A percentile compares a stretch with the other conserved stretches of the same genome.
phyloP scores from a whole-genome alignment of 2,329 filamentous ascomycete genomes.

The Mariannaea elegans region DNA sequence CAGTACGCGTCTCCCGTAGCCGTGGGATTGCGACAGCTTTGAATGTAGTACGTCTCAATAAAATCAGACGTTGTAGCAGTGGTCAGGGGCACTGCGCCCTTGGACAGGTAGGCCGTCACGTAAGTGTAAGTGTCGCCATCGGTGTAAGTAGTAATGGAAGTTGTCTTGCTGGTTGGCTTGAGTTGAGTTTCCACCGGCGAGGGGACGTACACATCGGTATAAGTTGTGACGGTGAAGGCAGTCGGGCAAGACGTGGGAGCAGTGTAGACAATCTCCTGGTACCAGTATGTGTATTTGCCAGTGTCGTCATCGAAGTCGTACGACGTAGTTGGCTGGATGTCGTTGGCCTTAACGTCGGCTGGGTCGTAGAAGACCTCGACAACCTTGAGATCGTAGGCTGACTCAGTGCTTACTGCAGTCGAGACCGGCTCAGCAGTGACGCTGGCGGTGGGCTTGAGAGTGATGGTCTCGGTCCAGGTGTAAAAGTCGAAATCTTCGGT shows the following conservation, averaged over 20 bases:
- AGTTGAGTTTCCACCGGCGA: conserved; percentile 17
- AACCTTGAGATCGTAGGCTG: conserved; percentile 25
- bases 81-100: conserved; percentile 18
- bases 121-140: conserved; percentile 19
- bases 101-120: conserved; percentile 26
- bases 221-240: conserved; percentile 37
- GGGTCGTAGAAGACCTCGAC: conserved; percentile 25
- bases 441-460: conserved; percentile 21
- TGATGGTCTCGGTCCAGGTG: conserved; percentile 15
- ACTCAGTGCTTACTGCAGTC: conserved; percentile 2
- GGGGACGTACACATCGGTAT: conserved; percentile 20
- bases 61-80: conserved; percentile 15
- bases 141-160: neutral
- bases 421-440: conserved; percentile 12
- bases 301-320: conserved; percentile 5
- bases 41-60: conserved; percentile 30
- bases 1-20: conserved; percentile 18
- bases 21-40: conserved; percentile 28
- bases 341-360: conserved; percentile 14
- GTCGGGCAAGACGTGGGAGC: conserved; percentile 42
- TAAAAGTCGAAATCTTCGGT: conserved; percentile 12
- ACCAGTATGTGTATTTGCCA: conserved; percentile 23
- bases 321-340: conserved; percentile 18
- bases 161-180: conserved; percentile 12
- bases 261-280: conserved; percentile 32